A percentile compares a stretch with the other conserved stretches of the same genome.
phyloP scores from a whole-genome alignment of 1,284 basidiomycete genomes.

The Schizophyllum commune region DNA sequence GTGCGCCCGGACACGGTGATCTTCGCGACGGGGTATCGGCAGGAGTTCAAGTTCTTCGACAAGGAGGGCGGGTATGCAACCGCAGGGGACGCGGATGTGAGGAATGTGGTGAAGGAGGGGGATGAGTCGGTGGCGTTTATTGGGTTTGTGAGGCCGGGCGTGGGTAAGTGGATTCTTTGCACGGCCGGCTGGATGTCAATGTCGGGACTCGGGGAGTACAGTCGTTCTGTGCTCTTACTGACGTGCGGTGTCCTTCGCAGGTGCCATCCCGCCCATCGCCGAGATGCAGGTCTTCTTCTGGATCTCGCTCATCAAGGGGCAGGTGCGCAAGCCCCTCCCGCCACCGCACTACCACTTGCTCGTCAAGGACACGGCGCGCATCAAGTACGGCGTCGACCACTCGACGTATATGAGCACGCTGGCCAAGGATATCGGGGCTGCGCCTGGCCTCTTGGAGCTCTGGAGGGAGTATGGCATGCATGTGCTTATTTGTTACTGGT shows the following conservation, averaged over 20 bases:
- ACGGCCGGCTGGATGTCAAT: too few relatives aligned
- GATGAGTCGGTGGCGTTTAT: too few relatives aligned
- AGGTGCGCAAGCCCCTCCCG: constrained; percentile 35
- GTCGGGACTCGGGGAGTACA: neutral
- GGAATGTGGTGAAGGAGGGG: too few relatives aligned
- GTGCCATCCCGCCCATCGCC: constrained; percentile 61
- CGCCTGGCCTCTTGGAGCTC: constrained; percentile 42
- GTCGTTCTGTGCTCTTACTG: too few relatives aligned
- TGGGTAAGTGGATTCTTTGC: constrained; percentile 32
- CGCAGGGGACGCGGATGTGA: too few relatives aligned
- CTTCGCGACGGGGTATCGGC: too few relatives aligned
- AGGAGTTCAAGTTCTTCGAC: too few relatives aligned
- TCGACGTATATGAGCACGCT: constrained; percentile 50
- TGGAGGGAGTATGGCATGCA: constrained; percentile 34
- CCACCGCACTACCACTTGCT: constrained; percentile 53
- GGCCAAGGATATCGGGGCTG: constrained; percentile 53
- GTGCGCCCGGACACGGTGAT: too few relatives aligned
- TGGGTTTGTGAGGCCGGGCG: constrained; percentile 32
- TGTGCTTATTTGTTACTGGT: too few relatives aligned
- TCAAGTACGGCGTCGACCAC: constrained; percentile 57
- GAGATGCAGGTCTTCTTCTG: constrained; percentile 62
- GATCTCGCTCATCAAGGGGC: constrained; percentile 42
- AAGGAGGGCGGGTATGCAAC: too few relatives aligned
- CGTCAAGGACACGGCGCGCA: constrained; percentile 43
- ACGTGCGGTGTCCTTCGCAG: constrained; percentile 13